Base-by-base conservation (phyloP, 2,329 filamentous ascomycete genomes). In the Xylariaceae sp. region DNA sequence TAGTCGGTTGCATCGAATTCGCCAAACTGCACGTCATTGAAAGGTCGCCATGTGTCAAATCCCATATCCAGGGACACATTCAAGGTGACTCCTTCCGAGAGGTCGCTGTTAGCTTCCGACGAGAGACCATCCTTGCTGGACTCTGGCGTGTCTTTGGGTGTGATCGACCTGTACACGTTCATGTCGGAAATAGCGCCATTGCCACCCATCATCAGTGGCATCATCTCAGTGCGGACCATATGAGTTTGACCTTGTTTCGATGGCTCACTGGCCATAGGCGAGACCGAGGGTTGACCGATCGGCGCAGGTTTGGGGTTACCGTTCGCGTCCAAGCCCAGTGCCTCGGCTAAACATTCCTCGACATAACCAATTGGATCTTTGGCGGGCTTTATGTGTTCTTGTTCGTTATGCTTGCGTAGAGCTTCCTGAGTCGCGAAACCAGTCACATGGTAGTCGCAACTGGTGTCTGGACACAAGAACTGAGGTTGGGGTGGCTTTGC, bases 101-200 rank as follows among this genome's bases (percentile, higher is more conserved):
- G 74, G 50, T 83, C 79, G 53, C 78, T 82, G 46, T 74, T 81
- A 9, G 77, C 75, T 52, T 83, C 79, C 31, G 79, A 81, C 8
- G 66, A 60, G 3, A 74, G 72, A 50, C 72, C 74, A 42, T 83
- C 78, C 57, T 81, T 80, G 59, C 69, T 77, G 2, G 79, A 83
- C 50, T 82, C 79, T 0, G 79, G 80, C 7, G 80, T 83, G 54
- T 83, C 78, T 45, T 81, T 79, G 1, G 79, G 78, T 18, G 79
- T 79, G 42, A 75, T 63, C 1, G 74, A 71, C 16, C 73, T 71
- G 52, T 78, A 80, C 8, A 75, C 63, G 40, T 62, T 68, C 56
- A 75, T 69, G 47, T 82, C 75, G 11, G 68, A 67, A 41, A 79
- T 72, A 2, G 74, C 66, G 15, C 71, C 77, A 9, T 64, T 63